Conservation (phyloP, 805 yeast species). For the Candida montana region DNA sequence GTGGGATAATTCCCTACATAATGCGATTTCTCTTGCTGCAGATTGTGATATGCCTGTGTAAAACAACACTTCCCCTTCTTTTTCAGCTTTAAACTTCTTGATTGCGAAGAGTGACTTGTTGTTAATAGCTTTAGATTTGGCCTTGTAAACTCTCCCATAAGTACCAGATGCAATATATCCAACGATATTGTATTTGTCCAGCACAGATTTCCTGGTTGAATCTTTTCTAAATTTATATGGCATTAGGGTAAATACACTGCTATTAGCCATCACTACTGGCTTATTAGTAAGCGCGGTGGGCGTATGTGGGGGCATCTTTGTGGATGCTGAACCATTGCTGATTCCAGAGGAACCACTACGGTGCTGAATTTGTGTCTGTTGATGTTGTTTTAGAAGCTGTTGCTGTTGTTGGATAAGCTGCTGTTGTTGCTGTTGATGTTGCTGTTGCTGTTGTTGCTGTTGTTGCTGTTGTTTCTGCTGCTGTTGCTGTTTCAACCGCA, state of each 20-base stretch:
- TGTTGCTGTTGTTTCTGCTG: slow-evolving; percentile 2
- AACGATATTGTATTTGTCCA: slow-evolving; percentile 79
- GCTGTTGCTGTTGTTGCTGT: slow-evolving; percentile 3
- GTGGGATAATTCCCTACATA: slow-evolving; percentile 83
- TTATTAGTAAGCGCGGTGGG: slow-evolving; percentile 1
- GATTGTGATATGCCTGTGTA: slow-evolving; percentile 95
- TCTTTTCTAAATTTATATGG: slow-evolving; percentile 65
- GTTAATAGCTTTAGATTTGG: slow-evolving; percentile 42
- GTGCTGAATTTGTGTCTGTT: neutral
- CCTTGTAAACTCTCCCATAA: slow-evolving; percentile 92
- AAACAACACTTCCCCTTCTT: slow-evolving; percentile 81
- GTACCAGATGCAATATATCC: slow-evolving; percentile 99
- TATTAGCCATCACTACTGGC: slow-evolving; percentile 39
- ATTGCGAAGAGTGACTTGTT: slow-evolving; percentile 52
- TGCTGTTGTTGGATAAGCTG: slow-evolving; percentile 3
- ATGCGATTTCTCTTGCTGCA: slow-evolving; percentile 93
- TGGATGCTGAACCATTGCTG: slow-evolving; percentile 1
- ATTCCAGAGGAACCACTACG: neutral
- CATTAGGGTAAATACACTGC: slow-evolving; percentile 47
- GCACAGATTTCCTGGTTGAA: slow-evolving; percentile 59
- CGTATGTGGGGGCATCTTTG: slow-evolving; percentile 1
- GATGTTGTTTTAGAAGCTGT: slow-evolving; percentile 3
- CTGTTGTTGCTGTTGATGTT: slow-evolving; percentile 7
- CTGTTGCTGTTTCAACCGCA: slow-evolving; percentile 9
- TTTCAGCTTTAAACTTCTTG: slow-evolving; percentile 91